phyloP scores from a whole-genome alignment of 2,329 filamentous ascomycete species.

The Aspergillus sp. region DNA sequence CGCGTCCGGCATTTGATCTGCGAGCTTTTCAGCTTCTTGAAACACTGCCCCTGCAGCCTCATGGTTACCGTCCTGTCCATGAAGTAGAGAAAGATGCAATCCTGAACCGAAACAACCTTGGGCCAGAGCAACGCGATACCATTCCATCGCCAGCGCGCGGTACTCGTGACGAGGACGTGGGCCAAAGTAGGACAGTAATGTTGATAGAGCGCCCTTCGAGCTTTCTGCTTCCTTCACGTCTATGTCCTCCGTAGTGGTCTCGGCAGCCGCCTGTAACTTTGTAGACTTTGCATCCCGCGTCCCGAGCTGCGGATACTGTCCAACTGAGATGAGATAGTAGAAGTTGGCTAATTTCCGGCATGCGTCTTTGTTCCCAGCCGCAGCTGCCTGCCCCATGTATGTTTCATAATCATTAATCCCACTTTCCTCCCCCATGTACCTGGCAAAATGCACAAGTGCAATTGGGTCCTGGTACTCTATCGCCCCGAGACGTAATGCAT shows the following conservation, averaged over 20 bases:
- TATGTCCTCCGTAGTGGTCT: neutral
- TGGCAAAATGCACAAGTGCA: conserved; percentile 29
- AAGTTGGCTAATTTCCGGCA: conserved; percentile 37
- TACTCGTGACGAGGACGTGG: conserved; percentile 24
- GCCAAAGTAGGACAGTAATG: conserved; percentile 15
- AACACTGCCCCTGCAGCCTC: conserved; percentile 8
- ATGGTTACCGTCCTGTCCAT: conserved; percentile 25
- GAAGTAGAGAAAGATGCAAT: conserved; percentile 30
- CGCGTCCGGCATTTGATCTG: neutral
- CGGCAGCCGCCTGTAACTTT: neutral
- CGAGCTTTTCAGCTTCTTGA: conserved; percentile 11
- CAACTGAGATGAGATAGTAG: conserved; percentile 34
- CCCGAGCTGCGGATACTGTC: conserved; percentile 24
- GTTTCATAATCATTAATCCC: conserved; percentile 32
- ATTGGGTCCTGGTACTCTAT: conserved; percentile 31
- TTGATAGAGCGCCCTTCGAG: neutral
- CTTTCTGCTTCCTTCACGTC: neutral
- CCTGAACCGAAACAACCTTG: conserved; percentile 22
- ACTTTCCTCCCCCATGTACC: conserved; percentile 22
- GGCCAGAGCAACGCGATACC: conserved; percentile 32
- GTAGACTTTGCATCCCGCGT: neutral
- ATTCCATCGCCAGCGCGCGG: conserved; percentile 30
- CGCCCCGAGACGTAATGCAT: conserved; percentile 28
- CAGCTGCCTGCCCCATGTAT: conserved; percentile 35
- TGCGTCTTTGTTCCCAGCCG: conserved; percentile 26